Conservation (phyloP, 2,329 filamentous ascomycete genomes). For the Penicillium sumatraense region DNA sequence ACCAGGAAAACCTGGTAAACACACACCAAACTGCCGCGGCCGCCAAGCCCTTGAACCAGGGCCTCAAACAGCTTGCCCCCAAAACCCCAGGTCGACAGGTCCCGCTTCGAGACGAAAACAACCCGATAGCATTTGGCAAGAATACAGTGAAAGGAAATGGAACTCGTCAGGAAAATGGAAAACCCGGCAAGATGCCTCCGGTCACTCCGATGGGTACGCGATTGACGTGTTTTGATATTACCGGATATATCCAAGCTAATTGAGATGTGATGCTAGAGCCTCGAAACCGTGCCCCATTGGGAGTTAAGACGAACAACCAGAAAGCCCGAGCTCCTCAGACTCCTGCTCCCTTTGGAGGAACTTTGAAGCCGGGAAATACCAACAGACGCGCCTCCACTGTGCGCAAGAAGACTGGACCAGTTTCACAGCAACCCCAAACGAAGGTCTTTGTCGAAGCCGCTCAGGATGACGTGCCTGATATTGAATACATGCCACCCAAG, state of each 20-base stretch:
- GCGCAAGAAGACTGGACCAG: slow-evolving; percentile 63
- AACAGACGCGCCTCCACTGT: slow-evolving; percentile 63
- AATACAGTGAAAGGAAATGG: slow-evolving; percentile 59
- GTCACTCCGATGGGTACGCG: slow-evolving; percentile 78
- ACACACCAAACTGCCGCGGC: slow-evolving; percentile 72
- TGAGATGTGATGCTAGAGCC: slow-evolving; percentile 47
- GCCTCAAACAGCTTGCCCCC: slow-evolving; percentile 63
- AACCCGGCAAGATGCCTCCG: slow-evolving; percentile 67
- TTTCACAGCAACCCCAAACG: slow-evolving; percentile 48
- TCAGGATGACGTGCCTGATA: slow-evolving; percentile 69
- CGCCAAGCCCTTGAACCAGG: slow-evolving; percentile 73
- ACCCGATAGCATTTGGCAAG: slow-evolving; percentile 63
- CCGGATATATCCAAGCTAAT: slow-evolving; percentile 2
- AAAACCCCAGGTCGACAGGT: slow-evolving; percentile 85
- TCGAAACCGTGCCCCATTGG: slow-evolving; percentile 77
- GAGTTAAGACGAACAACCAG: slow-evolving; percentile 95
- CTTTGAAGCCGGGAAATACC: slow-evolving; percentile 66
- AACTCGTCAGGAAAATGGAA: slow-evolving; percentile 62
- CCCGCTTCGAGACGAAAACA: slow-evolving; percentile 84
- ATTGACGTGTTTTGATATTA: background rate
- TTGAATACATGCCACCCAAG: slow-evolving; percentile 86
- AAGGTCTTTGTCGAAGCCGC: slow-evolving; percentile 53
- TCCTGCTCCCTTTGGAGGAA: slow-evolving; percentile 64
- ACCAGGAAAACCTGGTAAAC: slow-evolving; percentile 87
- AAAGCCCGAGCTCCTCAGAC: slow-evolving; percentile 74